Percentiles rank a stretch among this genome's conserved stretches.
Evolutionary conservation across 225 moss, liverwort and hornwort genomes (phyloP).

Genomic region (Pleurozium schreberi): DNA sequence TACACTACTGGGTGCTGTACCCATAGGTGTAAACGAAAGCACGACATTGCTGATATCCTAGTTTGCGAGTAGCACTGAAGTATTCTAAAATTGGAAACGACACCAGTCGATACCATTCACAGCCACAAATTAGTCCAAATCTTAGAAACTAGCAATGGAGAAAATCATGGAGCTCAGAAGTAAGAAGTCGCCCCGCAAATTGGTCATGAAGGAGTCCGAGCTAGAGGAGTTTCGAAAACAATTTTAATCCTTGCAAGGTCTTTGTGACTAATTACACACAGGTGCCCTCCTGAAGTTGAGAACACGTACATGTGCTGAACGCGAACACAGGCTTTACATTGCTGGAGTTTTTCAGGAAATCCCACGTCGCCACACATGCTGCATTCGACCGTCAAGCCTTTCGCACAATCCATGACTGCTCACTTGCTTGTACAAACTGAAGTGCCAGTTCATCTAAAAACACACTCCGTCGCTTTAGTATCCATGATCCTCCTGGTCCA

Average conservation of each 20-base stretch:
- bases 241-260: not conserved
- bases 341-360: slow-evolving; percentile 60
- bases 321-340: slow-evolving; percentile 54
- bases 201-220: not conserved
- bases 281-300: not conserved
- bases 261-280: not conserved
- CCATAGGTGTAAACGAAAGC: not conserved
- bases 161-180: not conserved
- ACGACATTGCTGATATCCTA: not conserved
- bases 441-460: not conserved
- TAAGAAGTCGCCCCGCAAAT: not conserved
- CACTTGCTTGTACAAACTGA: slow-evolving; percentile 1
- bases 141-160: not conserved
- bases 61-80: not conserved
- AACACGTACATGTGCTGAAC: slow-evolving; percentile 61
- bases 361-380: slow-evolving; percentile 81
- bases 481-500: not conserved
- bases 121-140: not conserved
- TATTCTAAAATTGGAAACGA: not conserved
- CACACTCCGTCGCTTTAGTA: not conserved
- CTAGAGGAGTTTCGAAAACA: not conserved
- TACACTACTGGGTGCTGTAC: not conserved
- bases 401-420: slow-evolving; percentile 19
- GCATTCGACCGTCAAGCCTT: slow-evolving; percentile 40
- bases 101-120: not conserved